Evolutionary conservation across 1,139 yeast species (phyloP).

Genomic region (Suhomyces ambrosiae): DNA sequence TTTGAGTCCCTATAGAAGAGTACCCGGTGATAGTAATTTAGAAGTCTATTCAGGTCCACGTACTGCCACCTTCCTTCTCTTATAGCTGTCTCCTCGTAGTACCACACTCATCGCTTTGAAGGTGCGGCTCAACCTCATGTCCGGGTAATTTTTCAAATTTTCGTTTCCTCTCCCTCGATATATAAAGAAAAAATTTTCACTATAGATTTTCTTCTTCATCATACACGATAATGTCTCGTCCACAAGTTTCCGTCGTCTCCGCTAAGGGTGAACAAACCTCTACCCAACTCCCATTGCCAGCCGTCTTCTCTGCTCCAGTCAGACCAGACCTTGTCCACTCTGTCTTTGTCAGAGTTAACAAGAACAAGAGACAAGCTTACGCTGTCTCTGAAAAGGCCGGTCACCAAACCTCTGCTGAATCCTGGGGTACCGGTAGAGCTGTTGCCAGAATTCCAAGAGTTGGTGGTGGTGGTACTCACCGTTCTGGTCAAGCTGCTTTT

Average conservation of each 20-base stretch:
- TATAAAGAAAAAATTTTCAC: conserved; percentile 22
- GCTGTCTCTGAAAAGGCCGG: conserved; percentile 99
- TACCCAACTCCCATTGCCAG: conserved; percentile 90
- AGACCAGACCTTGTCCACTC: conserved; percentile 99
- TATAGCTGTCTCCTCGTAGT: too few species aligned
- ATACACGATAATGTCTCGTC: conserved; percentile 70
- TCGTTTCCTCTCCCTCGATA: conserved; percentile 2
- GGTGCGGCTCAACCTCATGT: background rate
- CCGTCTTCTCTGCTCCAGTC: conserved; percentile 99
- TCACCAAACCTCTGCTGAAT: conserved; percentile 99
- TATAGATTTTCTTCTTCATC: conserved; percentile 26
- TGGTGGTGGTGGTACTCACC: conserved; percentile 99
- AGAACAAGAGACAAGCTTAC: conserved; percentile 99
- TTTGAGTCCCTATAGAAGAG: too few species aligned
- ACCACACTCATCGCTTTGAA: background rate
- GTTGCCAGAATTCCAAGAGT: conserved; percentile 99
- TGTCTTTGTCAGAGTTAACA: conserved; percentile 97
- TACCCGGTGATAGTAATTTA: too few species aligned
- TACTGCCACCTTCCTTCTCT: too few species aligned
- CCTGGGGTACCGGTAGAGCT: conserved; percentile 99
- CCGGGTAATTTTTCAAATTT: conserved; percentile 10
- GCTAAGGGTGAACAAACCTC: conserved; percentile 85
- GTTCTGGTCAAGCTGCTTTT: conserved; percentile 99
- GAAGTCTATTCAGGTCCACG: too few species aligned
- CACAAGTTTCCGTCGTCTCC: conserved; percentile 95